Evolutionary conservation across 2,329 filamentous ascomycete genomes (phyloP), one percentile per base, ranked within the genome.

Genomic region (Pyrenochaeta sp.): DNA sequence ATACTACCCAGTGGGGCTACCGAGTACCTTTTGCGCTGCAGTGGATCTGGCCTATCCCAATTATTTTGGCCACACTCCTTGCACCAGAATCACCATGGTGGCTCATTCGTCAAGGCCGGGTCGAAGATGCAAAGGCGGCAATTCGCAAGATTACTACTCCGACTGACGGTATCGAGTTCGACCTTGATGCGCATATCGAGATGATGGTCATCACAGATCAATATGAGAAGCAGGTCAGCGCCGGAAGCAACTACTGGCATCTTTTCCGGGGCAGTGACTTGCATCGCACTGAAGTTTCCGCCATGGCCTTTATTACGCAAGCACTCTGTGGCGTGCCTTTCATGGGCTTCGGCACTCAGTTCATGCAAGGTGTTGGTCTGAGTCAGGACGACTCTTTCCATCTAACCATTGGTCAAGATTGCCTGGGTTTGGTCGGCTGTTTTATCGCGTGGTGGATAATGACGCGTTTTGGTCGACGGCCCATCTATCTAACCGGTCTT

Each of bases 131-230:
- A 29, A 89, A 89, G 75, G 75, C 78, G 23, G 79, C 87, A 2
- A 80, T 91, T 18, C 75, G 86, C 46, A 85, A 87, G 4, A 78
- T 91, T 29, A 90, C 87, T 2, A 86, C 82, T 62, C 56, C 67
- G 14, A 63, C 70, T 9, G 68, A 61, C 15, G 62, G 59, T 23
- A 21, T 64, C 21, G 83, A 87, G 7, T 66, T 63, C 41, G 60
- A 68, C 15, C 45, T 64, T 15, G 63, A 68, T 30, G 58, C 64
- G 5, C 94, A 90, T 0, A 82, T 96, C 49, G 87, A 90, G 63
- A 94, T 96, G 90, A 96, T 96, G 89, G 85, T 91, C 1, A 90
- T 93, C 68, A 96, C 91, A 0, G 91, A 90, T 1, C 87, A 88
- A 0, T 79, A 94, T 9, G 92, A 96, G 72, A 83, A 90, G 68